Evolutionary conservation across 176 grass and related monocot species (phyloP).

Genomic region (Cymbopogon citratus): DNA sequence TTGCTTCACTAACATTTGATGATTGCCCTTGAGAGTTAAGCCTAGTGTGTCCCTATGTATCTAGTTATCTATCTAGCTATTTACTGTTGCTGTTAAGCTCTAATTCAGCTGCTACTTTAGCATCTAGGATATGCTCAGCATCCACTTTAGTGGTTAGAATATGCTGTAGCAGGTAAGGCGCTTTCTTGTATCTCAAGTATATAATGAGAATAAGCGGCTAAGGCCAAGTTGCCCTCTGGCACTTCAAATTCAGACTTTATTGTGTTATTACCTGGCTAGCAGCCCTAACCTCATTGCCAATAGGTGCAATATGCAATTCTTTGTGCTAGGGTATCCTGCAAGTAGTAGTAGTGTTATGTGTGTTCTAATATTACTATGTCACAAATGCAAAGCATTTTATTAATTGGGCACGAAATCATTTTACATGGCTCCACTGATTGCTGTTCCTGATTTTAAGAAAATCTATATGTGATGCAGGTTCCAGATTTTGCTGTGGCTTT

Average conservation of each 20-base stretch:
- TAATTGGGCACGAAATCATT: neutral
- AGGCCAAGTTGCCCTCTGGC: no score
- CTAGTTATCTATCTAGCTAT: no score
- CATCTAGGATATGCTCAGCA: no score
- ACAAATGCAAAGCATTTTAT: neutral
- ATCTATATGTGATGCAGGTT: slow-evolving; percentile 46
- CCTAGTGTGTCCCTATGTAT: no score
- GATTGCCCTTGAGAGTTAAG: neutral
- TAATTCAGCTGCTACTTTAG: no score
- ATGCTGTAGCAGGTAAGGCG: no score
- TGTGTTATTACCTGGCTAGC: no score
- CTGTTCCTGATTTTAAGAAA: slow-evolving; percentile 23
- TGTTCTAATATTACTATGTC: slow-evolving; percentile 15
- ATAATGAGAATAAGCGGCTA: no score
- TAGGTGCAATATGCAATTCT: neutral
- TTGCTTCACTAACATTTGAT: neutral
- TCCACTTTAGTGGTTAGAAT: no score
- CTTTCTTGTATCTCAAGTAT: no score
- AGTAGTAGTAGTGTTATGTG: slow-evolving; percentile 9
- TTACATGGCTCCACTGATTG: neutral
- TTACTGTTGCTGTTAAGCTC: no score
- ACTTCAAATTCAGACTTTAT: no score
- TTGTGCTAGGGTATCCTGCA: neutral
- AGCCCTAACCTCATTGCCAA: neutral
- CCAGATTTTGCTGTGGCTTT: slow-evolving; percentile 85